Base-by-base conservation (phyloP, 306 rosid genomes). In the Hippophae tibetana region DNA sequence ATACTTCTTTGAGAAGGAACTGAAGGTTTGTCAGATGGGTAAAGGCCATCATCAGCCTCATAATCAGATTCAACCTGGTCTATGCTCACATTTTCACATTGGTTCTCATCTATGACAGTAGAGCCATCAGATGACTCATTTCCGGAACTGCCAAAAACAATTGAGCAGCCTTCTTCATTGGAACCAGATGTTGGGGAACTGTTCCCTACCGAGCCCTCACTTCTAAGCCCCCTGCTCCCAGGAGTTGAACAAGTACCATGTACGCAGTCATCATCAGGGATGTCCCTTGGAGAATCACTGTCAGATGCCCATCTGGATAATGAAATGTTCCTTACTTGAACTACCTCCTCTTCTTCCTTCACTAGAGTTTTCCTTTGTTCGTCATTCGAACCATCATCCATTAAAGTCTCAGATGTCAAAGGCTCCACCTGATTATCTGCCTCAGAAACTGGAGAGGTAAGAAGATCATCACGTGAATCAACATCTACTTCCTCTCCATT, bases 291-390 rank as follows among this genome's bases (percentile, higher is more conserved):
- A 14, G 86, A 78, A 64, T 68, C 74, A 47, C 60, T 76, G 13
- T 80, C 85, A 23, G 56, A 67, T 26, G 86, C 86, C 99, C 99
- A 93, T 63, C 89, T 84, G 41, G 97, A 93, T 81, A 69, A 67
- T 0, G 66, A 61, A 65, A 93, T 82, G 52, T 78, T 71, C 64
- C 81, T 69, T 5, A 65, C 61, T 27, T 56, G 64, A 57, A 41
- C 62, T 11, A 48, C 54, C 42, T 58, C 80, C 8, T 54, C 64
- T 1, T 63, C 79, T 53, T 60, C 86, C 3, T 31, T 31, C 63
- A 60, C 10, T 7, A 18, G 44, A 11, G 47, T 74, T 50, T 54
- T 60, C n/a, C 49, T 72, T 10, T 38, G 49, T 6, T 62, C 38
- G 0, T 38, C 75, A 18, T 18, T 53, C 8, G 43, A 65, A 60